Conservation (phyloP, 805 yeast genomes). For the Starmerella bombi region DNA sequence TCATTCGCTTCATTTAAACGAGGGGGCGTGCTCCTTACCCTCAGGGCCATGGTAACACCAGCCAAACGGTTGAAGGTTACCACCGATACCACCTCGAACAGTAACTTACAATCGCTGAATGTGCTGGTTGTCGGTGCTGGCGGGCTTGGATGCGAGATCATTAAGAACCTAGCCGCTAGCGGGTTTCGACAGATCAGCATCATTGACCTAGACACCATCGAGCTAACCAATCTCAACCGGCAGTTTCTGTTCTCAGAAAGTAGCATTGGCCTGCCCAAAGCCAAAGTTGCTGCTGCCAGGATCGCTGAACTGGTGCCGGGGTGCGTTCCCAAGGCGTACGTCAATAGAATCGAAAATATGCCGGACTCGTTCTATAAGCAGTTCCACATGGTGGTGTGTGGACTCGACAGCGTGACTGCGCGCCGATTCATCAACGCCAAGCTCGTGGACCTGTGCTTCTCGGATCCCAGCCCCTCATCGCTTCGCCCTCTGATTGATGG, state of each 20-base stretch:
- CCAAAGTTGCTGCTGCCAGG: slow-evolving; percentile 48
- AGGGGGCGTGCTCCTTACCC: not conserved
- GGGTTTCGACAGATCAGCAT: slow-evolving; percentile 55
- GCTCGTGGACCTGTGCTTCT: slow-evolving; percentile 47
- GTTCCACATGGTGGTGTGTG: slow-evolving; percentile 68
- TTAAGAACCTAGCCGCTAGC: slow-evolving; percentile 56
- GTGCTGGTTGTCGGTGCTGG: slow-evolving; percentile 54
- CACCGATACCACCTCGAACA: too few relatives aligned
- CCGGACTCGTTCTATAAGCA: slow-evolving; percentile 47
- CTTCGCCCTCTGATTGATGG: slow-evolving; percentile 74
- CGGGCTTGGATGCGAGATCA: slow-evolving; percentile 70
- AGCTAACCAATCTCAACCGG: slow-evolving; percentile 59
- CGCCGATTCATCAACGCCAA: slow-evolving; percentile 76
- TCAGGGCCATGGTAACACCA: not conserved
- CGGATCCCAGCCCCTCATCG: slow-evolving; percentile 34
- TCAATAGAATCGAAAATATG: slow-evolving; percentile 52
- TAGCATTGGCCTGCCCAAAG: slow-evolving; percentile 57
- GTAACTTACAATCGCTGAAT: too few relatives aligned
- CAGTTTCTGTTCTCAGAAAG: slow-evolving; percentile 52
- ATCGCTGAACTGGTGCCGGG: slow-evolving; percentile 28
- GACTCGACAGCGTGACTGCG: slow-evolving; percentile 80
- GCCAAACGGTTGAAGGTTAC: too few relatives aligned
- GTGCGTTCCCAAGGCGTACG: slow-evolving; percentile 44
- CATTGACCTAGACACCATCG: slow-evolving; percentile 75
- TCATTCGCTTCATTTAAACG: too few relatives aligned